Conservation (phyloP, 768 basidiomycete genomes). For the Panus rudis region DNA sequence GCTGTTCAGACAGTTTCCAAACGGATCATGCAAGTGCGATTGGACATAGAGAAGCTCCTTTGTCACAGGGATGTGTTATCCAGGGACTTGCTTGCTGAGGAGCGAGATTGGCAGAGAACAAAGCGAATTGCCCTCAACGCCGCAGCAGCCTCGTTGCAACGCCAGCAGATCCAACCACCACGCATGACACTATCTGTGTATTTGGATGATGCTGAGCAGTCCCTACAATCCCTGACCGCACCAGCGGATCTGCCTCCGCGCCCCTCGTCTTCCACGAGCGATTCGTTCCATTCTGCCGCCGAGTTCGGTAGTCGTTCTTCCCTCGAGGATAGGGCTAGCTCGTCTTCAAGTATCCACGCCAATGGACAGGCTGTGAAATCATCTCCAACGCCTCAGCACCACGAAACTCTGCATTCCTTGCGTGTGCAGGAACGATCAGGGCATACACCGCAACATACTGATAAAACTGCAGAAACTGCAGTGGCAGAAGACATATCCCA, state of each 20-base stretch:
- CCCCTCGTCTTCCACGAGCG: slow-evolving; percentile 42
- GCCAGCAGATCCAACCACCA: slow-evolving; percentile 8
- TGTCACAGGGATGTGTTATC: slow-evolving; percentile 73
- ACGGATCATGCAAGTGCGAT: slow-evolving; percentile 56
- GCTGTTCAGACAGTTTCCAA: slow-evolving; percentile 58
- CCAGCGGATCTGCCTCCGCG: slow-evolving; percentile 17
- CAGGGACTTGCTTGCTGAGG: slow-evolving; percentile 69
- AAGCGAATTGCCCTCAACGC: slow-evolving; percentile 68
- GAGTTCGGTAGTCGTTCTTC: slow-evolving; percentile 26
- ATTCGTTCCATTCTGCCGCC: slow-evolving; percentile 64
- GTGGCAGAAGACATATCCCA: slow-evolving; percentile 4
- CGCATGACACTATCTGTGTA: slow-evolving; percentile 17
- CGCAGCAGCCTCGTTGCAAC: slow-evolving; percentile 55
- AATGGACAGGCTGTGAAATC: too few relatives aligned
- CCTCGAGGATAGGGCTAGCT: too few relatives aligned
- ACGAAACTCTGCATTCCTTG: too few relatives aligned
- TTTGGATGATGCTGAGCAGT: slow-evolving; percentile 13
- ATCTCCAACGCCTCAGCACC: too few relatives aligned
- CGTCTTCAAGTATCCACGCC: too few relatives aligned
- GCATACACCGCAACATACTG: too few relatives aligned
- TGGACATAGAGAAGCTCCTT: slow-evolving; percentile 66
- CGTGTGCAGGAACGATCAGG: too few relatives aligned
- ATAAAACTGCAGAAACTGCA: too few relatives aligned
- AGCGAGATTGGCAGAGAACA: slow-evolving; percentile 55
- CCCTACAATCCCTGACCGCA: slow-evolving; percentile 4